Evolutionary conservation across 2,329 filamentous ascomycete genomes (phyloP).

Genomic region (Plectosphaerella plurivora): DNA sequence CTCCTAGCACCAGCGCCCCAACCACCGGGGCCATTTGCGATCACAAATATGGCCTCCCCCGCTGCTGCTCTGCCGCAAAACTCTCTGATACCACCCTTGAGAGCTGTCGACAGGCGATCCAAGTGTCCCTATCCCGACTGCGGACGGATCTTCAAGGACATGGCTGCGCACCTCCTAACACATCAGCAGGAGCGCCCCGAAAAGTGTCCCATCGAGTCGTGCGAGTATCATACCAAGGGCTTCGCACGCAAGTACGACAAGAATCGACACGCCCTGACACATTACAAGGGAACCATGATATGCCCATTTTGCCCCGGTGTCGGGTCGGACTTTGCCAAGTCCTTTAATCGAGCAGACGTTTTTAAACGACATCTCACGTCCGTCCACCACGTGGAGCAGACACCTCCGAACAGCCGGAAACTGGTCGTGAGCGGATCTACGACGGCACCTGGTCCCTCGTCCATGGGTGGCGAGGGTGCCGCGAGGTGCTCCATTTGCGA

Average conservation of each 20-base stretch:
- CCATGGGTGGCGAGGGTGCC: constrained; percentile 51
- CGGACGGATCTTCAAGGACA: constrained; percentile 56
- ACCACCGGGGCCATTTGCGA: constrained; percentile 4
- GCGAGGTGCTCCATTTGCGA: constrained; percentile 82
- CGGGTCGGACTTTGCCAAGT: constrained; percentile 85
- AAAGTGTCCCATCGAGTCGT: constrained; percentile 90
- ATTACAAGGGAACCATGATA: constrained; percentile 97
- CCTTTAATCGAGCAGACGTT: constrained; percentile 93
- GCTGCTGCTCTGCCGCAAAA: background rate
- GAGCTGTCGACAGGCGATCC: constrained; percentile 33
- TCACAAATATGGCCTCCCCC: constrained; percentile 5
- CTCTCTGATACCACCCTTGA: background rate
- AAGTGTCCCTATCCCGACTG: constrained; percentile 55
- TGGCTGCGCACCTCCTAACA: constrained; percentile 90
- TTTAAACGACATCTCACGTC: constrained; percentile 95
- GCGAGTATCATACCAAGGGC: constrained; percentile 90
- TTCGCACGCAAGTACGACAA: constrained; percentile 98
- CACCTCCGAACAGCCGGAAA: constrained; percentile 83
- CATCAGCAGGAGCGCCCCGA: constrained; percentile 91
- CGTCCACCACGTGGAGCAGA: constrained; percentile 92
- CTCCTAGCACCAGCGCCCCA: constrained; percentile 4
- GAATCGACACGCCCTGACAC: constrained; percentile 91
- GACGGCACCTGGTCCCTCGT: background rate
- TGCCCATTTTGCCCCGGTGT: constrained; percentile 93
- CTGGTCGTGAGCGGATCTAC: constrained; percentile 39